Evolutionary conservation across 2,329 filamentous ascomycete genomes (phyloP), one percentile per base, ranked within the genome.

Genomic region (Sordariomycetes sp.): DNA sequence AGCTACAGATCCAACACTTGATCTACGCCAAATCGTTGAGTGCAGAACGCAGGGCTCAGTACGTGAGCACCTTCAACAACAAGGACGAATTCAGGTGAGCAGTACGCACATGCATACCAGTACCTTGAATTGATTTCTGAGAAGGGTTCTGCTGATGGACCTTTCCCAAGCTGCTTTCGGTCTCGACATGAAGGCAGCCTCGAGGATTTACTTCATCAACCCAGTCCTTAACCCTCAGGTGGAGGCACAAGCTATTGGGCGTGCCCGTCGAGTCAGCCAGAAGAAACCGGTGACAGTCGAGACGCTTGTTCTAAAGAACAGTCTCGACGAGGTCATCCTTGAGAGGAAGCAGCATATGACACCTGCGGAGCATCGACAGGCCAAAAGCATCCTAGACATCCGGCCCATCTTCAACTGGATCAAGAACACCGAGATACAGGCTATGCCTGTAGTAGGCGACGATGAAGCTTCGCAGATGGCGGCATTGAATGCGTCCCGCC

Each of bases 171-270:
- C 88, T 20, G 86, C 88, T 0, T 86, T 88, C 40, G 90, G 90
- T 0, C 67, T 96, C 0, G 88, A 95, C 50, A 78, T 95, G 54
- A 79, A 79, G 33, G 78, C 75, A 9, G 88, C 88, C 2, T 92
- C 83, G 5, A 68, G 90, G 3, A 80, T 96, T 8, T 93, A 87
- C 57, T 95, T 96, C 42, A 72, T 94, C 36, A 90, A 82, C 42
- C 88, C 90, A 0, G 85, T 94, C 10, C 81, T 92, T 52, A 83
- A 88, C 34, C 86, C 86, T 0, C 75, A 84, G 42, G 72, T 94
- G 1, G 85, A 94, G 53, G 86, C 84, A 2, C 90, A 96, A 55
- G 90, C 90, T 0, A 86, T 95, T 42, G 94, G 93, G 39, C 79
- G 90, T 50, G 86, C 84, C 0, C 82, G 93, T 44, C 73, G 90